Conservation (phyloP, 129 eudicot genomes). For the Tagetes patula region DNA sequence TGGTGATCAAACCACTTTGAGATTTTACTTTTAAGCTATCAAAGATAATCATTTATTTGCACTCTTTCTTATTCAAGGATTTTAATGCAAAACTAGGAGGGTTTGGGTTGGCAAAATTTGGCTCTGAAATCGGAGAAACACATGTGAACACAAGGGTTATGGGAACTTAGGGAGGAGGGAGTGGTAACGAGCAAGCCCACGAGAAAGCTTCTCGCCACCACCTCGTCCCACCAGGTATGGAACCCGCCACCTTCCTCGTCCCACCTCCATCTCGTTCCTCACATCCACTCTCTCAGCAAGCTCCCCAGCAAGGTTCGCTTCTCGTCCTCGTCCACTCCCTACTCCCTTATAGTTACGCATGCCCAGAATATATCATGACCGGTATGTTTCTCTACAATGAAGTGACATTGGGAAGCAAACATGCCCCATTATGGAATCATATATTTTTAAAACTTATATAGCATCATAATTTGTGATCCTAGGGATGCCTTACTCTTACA, state of each 20-base stretch:
- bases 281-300: no score
- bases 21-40: not conserved
- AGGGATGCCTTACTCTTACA: not conserved
- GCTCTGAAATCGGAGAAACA: conserved; percentile 17
- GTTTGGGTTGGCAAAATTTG: conserved; percentile 29
- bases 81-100: conserved; percentile 40
- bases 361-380: conserved; percentile 16
- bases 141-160: conserved; percentile 32
- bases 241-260: no score
- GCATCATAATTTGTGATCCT: not conserved
- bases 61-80: conserved; percentile 16
- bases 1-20: conserved; percentile 2
- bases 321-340: no score
- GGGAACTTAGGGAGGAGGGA: conserved; percentile 7
- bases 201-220: no score
- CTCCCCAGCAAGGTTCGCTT: no score
- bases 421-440: no score
- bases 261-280: no score
- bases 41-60: not conserved
- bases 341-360: not conserved
- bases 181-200: no score
- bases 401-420: no score
- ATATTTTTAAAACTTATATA: not conserved
- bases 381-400: conserved; percentile 19
- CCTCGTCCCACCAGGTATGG: no score